Evolutionary conservation across 116 monocot genomes (phyloP).

Genomic region (Posidonia oceanica): DNA sequence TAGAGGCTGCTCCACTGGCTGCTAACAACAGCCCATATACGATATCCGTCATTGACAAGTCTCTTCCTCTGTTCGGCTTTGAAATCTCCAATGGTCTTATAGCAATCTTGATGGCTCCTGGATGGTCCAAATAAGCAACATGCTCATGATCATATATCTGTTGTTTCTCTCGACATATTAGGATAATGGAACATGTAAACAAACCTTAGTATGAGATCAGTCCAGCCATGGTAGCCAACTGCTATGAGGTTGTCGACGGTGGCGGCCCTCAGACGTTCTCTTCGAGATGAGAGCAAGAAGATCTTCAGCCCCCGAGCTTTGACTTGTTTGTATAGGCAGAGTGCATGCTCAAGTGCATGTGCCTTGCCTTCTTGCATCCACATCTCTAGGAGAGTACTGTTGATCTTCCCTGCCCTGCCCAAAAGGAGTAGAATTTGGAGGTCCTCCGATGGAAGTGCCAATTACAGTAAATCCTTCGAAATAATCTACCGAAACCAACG

Average conservation of each 20-base stretch:
- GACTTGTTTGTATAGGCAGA: constrained; percentile 22
- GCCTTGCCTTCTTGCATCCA: constrained; percentile 32
- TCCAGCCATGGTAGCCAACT: constrained; percentile 40
- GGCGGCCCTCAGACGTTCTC: constrained; percentile 31
- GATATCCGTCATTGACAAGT: constrained; percentile 16
- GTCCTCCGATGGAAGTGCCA: too few species aligned
- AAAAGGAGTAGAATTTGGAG: background rate
- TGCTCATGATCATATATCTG: background rate
- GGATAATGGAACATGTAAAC: background rate
- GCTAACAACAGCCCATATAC: constrained; percentile 23
- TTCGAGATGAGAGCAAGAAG: constrained; percentile 41
- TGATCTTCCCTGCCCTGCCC: constrained; percentile 13
- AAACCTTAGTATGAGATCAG: constrained; percentile 25
- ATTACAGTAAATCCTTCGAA: too few species aligned
- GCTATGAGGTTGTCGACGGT: constrained; percentile 42
- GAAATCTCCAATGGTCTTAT: constrained; percentile 7
- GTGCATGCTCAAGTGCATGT: constrained; percentile 17
- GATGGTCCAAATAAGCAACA: background rate
- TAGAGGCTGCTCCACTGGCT: constrained; percentile 47
- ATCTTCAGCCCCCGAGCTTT: constrained; percentile 30
- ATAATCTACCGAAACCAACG: too few species aligned
- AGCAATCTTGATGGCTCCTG: constrained; percentile 7
- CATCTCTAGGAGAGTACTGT: constrained; percentile 14
- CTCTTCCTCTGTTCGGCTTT: constrained; percentile 21
- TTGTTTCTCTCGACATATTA: background rate